phyloP scores from a whole-genome alignment of 768 basidiomycete genomes.

The Phlebiopsis flavidoalba region DNA sequence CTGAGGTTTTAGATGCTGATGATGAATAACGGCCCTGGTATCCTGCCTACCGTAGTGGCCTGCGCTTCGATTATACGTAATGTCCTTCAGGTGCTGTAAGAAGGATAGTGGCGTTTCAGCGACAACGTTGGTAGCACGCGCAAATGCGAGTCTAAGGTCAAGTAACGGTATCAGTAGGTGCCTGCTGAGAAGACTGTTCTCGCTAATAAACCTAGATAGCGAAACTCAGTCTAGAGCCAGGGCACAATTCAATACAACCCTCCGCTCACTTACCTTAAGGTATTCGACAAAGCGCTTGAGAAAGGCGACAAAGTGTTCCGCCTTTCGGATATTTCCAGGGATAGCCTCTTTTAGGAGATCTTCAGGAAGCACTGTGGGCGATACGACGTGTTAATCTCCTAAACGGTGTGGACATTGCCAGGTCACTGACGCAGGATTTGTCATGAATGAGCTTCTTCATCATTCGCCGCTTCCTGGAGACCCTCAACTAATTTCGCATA shows the following conservation, averaged over 20 bases:
- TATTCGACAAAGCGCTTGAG: slow-evolving; percentile 98
- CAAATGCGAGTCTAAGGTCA: slow-evolving; percentile 83
- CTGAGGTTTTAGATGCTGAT: slow-evolving; percentile 1
- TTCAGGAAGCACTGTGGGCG: slow-evolving; percentile 72
- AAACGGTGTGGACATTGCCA: not conserved
- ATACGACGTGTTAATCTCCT: not conserved
- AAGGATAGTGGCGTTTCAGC: slow-evolving; percentile 98
- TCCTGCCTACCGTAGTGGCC: slow-evolving; percentile 75
- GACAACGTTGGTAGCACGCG: slow-evolving; percentile 97
- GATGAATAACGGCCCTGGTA: not conserved
- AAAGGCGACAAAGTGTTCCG: slow-evolving; percentile 98
- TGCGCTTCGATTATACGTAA: slow-evolving; percentile 95
- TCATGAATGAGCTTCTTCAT: slow-evolving; percentile 83
- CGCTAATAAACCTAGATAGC: not conserved
- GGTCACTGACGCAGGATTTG: slow-evolving; percentile 70
- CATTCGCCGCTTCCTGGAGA: slow-evolving; percentile 68
- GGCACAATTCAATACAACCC: not conserved
- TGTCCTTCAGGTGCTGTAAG: slow-evolving; percentile 96
- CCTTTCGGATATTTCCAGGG: slow-evolving; percentile 97
- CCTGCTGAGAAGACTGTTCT: not conserved
- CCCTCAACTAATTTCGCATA: slow-evolving; percentile 95
- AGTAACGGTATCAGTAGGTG: not conserved
- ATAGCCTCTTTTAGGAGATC: slow-evolving; percentile 94
- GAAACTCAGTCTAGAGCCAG: not conserved
- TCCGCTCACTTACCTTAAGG: slow-evolving; percentile 67